Conservation (phyloP, 1,284 basidiomycete species). For the Apiotrichum domesticum region DNA sequence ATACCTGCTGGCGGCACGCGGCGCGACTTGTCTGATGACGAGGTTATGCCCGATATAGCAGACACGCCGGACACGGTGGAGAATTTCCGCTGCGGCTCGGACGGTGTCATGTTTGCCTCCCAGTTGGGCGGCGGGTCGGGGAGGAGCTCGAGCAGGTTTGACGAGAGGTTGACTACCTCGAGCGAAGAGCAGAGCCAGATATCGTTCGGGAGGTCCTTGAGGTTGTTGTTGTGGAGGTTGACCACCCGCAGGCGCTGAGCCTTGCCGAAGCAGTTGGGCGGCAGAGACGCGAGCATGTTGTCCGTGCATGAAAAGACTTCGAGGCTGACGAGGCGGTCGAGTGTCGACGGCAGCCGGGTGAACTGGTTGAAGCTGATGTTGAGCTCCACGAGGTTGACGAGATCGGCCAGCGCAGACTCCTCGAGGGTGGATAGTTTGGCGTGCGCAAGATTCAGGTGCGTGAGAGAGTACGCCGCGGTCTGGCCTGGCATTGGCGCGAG, state of each 20-base stretch:
- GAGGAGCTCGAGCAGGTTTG: slow-evolving; percentile 75
- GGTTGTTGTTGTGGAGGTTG: slow-evolving; percentile 87
- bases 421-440: slow-evolving; percentile 84
- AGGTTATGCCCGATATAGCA: slow-evolving; percentile 57
- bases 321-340: slow-evolving; percentile 70
- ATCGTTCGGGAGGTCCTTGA: slow-evolving; percentile 66
- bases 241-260: slow-evolving; percentile 70
- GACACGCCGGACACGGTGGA: slow-evolving; percentile 48
- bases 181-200: slow-evolving; percentile 83
- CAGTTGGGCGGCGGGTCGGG: slow-evolving; percentile 55
- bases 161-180: slow-evolving; percentile 73
- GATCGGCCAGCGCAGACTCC: slow-evolving; percentile 62
- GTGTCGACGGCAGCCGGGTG: slow-evolving; percentile 70
- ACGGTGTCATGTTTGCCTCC: slow-evolving; percentile 7
- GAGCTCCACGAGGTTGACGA: slow-evolving; percentile 66
- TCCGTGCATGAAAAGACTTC: slow-evolving; percentile 77
- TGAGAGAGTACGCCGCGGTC: slow-evolving; percentile 60
- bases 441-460: slow-evolving; percentile 78
- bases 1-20: slow-evolving; percentile 17
- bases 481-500: slow-evolving; percentile 58
- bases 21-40: slow-evolving; percentile 3
- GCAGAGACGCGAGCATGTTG: slow-evolving; percentile 76
- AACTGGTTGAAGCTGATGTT: slow-evolving; percentile 83
- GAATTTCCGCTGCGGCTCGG: slow-evolving; percentile 19
- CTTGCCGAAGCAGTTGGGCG: slow-evolving; percentile 63